Conservation (phyloP, 768 basidiomycete genomes). For the Trametes cingulata region DNA sequence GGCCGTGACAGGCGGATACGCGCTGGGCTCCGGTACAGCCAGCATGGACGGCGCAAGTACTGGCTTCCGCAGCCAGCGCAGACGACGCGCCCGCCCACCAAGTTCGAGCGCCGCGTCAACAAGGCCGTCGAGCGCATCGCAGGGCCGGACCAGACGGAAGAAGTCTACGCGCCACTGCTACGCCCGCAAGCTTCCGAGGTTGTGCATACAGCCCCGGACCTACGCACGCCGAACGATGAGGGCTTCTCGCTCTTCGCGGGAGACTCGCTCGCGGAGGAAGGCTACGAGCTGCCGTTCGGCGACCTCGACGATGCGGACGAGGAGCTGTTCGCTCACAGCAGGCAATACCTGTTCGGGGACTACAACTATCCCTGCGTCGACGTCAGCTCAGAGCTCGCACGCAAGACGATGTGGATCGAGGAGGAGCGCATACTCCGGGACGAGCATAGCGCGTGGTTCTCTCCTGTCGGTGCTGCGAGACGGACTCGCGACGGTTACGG, state of each 20-base stretch:
- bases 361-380: conserved; percentile 90
- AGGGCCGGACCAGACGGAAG: conserved; percentile 47
- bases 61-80: conserved; percentile 80
- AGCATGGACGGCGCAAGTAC: conserved; percentile 92
- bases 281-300: conserved; percentile 66
- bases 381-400: conserved; percentile 75
- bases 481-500: conserved; percentile 45
- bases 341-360: conserved; percentile 84
- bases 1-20: conserved; percentile 85
- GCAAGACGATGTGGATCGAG: conserved; percentile 71
- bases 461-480: conserved; percentile 53
- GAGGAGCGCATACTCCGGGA: conserved; percentile 83
- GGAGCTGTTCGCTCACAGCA: conserved; percentile 71
- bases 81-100: conserved; percentile 40
- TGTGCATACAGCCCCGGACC: conserved; percentile 64
- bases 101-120: conserved; percentile 44
- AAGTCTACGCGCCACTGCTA: conserved; percentile 76
- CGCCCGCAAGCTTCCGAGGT: conserved; percentile 60
- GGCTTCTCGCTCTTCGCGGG: conserved; percentile 18
- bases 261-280: conserved; percentile 38
- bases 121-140: conserved; percentile 42
- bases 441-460: conserved; percentile 72
- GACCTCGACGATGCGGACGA: conserved; percentile 74
- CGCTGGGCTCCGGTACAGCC: conserved; percentile 88
- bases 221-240: conserved; percentile 36